Base-by-base conservation (phyloP, 352 stramenopile species). In the Albugo candida region DNA sequence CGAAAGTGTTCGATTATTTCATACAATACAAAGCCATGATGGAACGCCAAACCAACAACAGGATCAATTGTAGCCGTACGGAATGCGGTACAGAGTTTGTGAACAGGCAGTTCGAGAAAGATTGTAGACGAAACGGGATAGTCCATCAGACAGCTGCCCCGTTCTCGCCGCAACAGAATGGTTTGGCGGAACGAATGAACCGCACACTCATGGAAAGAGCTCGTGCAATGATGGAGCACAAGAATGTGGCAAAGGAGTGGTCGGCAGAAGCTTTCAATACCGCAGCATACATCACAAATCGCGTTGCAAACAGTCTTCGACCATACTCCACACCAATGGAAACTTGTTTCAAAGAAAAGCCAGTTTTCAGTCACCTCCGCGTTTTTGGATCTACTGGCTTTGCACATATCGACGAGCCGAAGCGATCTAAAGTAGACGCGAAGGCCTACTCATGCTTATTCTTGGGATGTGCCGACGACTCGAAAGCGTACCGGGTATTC, bases 31-130 rank as follows among this genome's bases (percentile, higher is more conserved):
- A 54, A 14, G 36, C 24, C 34, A 2, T 14, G 8, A 47, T 49
- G 19, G 48, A 60, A 35, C 53, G 53, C 1, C 4, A 18, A 17
- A 38, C 20, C 2, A 31, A 12, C 13, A 10, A 11, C 0, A 52
- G 31, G 20, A 55, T 64, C 18, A 58, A 58, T 40, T 16, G 40
- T 5, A 12, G 56, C 0, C 45, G 47, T 1, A 41, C 45, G 0
- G 53, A 64, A 39, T 59, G 61, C 27, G 58, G 50, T 6, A 34
- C 36, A 10, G 56, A 63, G 31, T 63, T 56, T 20, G 20, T 41
- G 14, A 35, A 37, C 35, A 40, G 47, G 16, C n/a, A 47, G 2
- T 45, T 54, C 19, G 36, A 45, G 8, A 18, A 17, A 13, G 41
- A 45, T 11, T 19, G 13, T 14, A 8, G 34, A 10, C 31, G 17